These are phyloP conservation scores for Pythium biforme DNA, from an alignment of 352 stramenopile genomes.

Conservation along the genomic window DNA sequence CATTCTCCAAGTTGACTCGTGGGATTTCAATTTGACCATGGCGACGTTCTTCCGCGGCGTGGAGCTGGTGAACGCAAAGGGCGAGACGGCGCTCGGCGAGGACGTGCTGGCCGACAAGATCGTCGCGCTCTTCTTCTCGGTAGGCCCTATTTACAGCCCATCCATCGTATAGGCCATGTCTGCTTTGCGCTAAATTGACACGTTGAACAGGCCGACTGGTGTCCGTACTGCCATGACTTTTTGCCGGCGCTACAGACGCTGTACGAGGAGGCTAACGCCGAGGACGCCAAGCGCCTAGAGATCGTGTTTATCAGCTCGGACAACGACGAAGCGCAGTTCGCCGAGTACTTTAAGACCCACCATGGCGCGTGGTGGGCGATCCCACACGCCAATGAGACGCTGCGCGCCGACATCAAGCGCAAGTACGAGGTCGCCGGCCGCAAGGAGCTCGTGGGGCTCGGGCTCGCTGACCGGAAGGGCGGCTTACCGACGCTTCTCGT, in stretches of 20 bases:
- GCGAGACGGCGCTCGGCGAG: constrained; percentile 41
- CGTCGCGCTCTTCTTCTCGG: constrained; percentile 76
- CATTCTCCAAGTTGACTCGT: no score
- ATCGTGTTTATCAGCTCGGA: constrained; percentile 81
- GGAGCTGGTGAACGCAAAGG: constrained; percentile 51
- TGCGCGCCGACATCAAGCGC: constrained; percentile 33
- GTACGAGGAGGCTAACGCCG: constrained; percentile 49
- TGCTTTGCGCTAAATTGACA: no score
- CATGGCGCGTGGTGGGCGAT: constrained; percentile 72
- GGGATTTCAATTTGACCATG: no score
- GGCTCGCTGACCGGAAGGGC: constrained; percentile 27
- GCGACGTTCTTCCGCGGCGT: constrained; percentile 41
- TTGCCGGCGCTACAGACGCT: constrained; percentile 68
- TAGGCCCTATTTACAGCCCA: no score
- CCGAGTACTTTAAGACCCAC: constrained; percentile 57
- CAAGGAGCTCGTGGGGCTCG: constrained; percentile 29
- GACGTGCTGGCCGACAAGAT: constrained; percentile 43
- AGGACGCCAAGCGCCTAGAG: constrained; percentile 40
- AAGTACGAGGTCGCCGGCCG: constrained; percentile 35
- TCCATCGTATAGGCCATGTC: no score
- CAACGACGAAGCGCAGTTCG: constrained; percentile 45
- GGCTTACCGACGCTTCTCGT: constrained; percentile 35
- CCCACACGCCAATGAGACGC: constrained; percentile 22
- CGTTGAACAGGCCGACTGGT: constrained; percentile 83
- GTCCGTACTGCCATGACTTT: constrained; percentile 76